Evolutionary conservation across 331 rosid genomes (phyloP), one percentile per base, ranked within the genome.

Genomic region (Malus hybrid): DNA sequence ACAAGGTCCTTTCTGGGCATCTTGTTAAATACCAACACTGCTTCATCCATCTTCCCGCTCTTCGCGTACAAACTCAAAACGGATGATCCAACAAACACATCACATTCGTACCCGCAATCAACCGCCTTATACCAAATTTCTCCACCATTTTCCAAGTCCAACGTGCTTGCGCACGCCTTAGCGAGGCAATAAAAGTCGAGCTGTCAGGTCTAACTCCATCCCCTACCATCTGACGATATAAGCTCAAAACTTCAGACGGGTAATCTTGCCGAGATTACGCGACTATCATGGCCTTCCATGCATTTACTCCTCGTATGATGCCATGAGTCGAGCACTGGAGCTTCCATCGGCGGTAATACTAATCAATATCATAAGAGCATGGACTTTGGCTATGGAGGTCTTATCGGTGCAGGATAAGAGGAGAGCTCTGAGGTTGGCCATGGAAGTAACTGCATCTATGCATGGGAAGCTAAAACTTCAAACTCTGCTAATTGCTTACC

Each of bases 261-360:
- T 32, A 66, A 10, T 64, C 70, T 28, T 20, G 69, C 50, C 80
- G 86, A 65, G 83, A 84, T 65, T 84, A 84, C 0, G 83, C 81
- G 34, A 82, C 30, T 74, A 82, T 63, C 78, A 84, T 77, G 72
- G 88, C 70, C n/a, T 86, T 86, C 90, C 90, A 81, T 18, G 66
- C 78, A 71, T 68, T 63, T 3, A 82, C 10, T 5, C 75, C 63
- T 82, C 78, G 4, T 77, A 82, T 0, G 83, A 44, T 4, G 76
- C 53, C 4, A 84, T 79, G 13, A 87, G 86, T 15, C 20, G 63
- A 63, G 86, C 71, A 26, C 29, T 73, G 72, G 32, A 74, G 80
- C 11, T 77, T 68, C 75, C 70, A 24, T 77, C 70, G 70, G 19
- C 22, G 34, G 63, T 14, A 10, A 34, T 30, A 28, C 86, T 83